Evolutionary conservation across 148 eudicot genomes (phyloP).

Genomic region (Amaranthus hypochondriacus): DNA sequence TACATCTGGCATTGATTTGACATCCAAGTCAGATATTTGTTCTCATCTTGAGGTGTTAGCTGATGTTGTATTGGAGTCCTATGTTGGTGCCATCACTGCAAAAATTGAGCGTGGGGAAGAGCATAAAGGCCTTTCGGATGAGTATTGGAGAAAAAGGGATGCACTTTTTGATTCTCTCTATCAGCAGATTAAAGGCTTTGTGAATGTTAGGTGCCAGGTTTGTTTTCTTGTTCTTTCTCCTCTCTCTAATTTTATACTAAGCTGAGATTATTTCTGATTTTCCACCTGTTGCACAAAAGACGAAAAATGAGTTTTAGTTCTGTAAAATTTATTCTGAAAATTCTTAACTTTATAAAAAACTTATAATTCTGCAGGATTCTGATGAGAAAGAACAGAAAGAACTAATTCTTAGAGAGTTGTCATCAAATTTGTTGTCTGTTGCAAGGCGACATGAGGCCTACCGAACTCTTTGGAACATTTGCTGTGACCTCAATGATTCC

Average conservation of each 20-base stretch:
- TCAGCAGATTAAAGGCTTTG: slow-evolving; percentile 65
- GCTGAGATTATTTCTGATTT: neutral
- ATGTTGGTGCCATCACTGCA: slow-evolving; percentile 81
- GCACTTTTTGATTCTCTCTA: slow-evolving; percentile 75
- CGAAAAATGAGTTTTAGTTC: neutral
- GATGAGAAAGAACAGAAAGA: slow-evolving; percentile 49
- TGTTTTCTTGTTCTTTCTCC: slow-evolving; percentile 5
- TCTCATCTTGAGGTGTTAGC: slow-evolving; percentile 64
- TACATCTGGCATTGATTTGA: slow-evolving; percentile 47
- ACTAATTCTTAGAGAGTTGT: slow-evolving; percentile 45
- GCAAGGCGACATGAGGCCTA: slow-evolving; percentile 87
- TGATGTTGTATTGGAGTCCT: slow-evolving; percentile 78
- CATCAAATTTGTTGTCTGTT: slow-evolving; percentile 64
- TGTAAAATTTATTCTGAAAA: neutral
- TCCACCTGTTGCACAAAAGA: neutral
- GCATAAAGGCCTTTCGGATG: slow-evolving; percentile 60
- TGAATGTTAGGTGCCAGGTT: slow-evolving; percentile 55
- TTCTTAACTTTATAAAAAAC: neutral
- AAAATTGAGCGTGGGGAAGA: slow-evolving; percentile 81
- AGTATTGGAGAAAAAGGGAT: slow-evolving; percentile 79
- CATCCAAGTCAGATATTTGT: slow-evolving; percentile 55
- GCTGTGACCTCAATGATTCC: slow-evolving; percentile 74
- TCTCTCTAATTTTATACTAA: neutral
- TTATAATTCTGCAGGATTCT: slow-evolving; percentile 47
- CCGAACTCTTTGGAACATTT: slow-evolving; percentile 78